Percentiles rank a stretch among this genome's conserved stretches.
Evolutionary conservation across 257 asterid species (phyloP).

Genomic region (Perilla frutescens): DNA sequence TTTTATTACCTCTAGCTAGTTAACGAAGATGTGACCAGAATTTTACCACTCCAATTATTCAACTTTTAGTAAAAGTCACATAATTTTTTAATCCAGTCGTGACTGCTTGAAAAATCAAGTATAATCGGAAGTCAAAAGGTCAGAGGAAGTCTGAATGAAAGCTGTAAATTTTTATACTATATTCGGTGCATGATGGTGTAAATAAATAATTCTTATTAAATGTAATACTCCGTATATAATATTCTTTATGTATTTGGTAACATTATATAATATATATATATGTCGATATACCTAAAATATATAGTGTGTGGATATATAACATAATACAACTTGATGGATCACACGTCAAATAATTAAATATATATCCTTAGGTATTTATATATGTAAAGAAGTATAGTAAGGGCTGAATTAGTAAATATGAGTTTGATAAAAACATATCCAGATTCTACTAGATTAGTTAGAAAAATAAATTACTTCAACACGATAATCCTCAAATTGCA

Average conservation of each 20-base stretch:
- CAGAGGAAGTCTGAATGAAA: neutral
- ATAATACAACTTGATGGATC: neutral
- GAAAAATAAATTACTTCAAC: neutral
- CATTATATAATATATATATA: too few relatives aligned
- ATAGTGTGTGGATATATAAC: too few relatives aligned
- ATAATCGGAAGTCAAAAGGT: constrained; percentile 1
- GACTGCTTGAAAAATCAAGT: neutral
- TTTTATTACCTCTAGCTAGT: too few relatives aligned
- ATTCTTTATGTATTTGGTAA: too few relatives aligned
- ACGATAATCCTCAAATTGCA: neutral
- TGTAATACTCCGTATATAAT: too few relatives aligned
- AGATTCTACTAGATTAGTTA: neutral
- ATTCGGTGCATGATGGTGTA: neutral
- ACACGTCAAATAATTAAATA: neutral
- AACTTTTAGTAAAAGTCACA: neutral
- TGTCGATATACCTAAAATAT: too few relatives aligned
- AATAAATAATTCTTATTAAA: neutral
- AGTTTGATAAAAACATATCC: neutral
- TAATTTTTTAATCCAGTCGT: neutral
- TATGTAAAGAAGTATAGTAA: too few relatives aligned
- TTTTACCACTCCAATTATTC: neutral
- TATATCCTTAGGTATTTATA: neutral
- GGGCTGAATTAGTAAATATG: neutral
- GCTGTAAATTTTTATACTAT: neutral
- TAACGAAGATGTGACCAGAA: too few relatives aligned